Percentiles rank a stretch among this genome's conserved stretches.
Evolutionary conservation across 345 rosid species (phyloP).

Genomic region (Pugionium cornutum): DNA sequence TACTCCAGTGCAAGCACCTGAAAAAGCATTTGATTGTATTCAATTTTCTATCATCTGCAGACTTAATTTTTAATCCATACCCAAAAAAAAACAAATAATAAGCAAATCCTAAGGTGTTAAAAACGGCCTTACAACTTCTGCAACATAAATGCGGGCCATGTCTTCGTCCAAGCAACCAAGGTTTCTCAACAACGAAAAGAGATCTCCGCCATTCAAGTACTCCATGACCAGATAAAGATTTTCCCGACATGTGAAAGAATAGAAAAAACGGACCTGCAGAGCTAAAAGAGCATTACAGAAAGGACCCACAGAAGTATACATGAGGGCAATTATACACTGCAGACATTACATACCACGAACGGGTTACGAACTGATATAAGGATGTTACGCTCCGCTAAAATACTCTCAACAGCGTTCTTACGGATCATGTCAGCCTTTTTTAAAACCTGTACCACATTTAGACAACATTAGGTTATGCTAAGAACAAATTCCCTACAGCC

Average conservation of each 20-base stretch:
- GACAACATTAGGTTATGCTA: conserved; percentile 9
- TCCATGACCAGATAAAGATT: conserved; percentile 98
- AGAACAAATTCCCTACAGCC: conserved; percentile 23
- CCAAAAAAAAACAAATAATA: neutral
- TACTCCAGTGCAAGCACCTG: conserved; percentile 99
- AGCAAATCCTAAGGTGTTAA: conserved; percentile 19
- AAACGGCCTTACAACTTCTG: conserved; percentile 81
- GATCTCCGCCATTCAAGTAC: conserved; percentile 97
- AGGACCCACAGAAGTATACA: conserved; percentile 9
- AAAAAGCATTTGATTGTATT: conserved; percentile 32
- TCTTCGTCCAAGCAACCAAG: conserved; percentile 95
- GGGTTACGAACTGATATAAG: conserved; percentile 92
- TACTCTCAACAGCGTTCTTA: conserved; percentile 97
- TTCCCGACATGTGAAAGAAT: conserved; percentile 97
- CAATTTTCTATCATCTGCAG: conserved; percentile 12
- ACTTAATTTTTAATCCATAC: conserved; percentile 2
- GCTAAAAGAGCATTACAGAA: conserved; percentile 39
- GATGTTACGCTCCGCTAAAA: conserved; percentile 91
- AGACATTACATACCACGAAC: conserved; percentile 76
- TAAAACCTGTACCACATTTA: conserved; percentile 59
- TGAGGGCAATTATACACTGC: conserved; percentile 22
- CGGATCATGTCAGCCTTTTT: conserved; percentile 97
- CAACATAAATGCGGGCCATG: conserved; percentile 86
- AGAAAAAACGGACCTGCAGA: conserved; percentile 92
- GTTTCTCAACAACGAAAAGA: conserved; percentile 80